phyloP scores from a whole-genome alignment of 768 basidiomycete species.

The Tephrocybe sp. region DNA sequence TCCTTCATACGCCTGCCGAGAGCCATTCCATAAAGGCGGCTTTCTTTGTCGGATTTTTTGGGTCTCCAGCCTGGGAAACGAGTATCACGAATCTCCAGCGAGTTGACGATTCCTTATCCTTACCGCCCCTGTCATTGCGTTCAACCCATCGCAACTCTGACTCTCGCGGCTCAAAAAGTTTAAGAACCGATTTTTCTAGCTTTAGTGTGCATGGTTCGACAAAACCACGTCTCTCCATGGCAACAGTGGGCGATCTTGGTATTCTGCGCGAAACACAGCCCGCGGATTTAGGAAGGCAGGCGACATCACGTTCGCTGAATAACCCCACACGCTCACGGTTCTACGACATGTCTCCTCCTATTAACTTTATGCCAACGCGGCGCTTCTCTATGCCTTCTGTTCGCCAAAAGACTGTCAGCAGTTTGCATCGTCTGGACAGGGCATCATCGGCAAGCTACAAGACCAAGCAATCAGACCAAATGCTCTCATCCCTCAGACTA shows the following conservation, averaged over 20 bases:
- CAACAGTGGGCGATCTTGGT: conserved; percentile 13
- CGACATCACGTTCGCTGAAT: conserved; percentile 15
- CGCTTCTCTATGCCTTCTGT: conserved; percentile 32
- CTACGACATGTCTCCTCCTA: conserved; percentile 11
- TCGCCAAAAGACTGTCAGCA: conserved; percentile 16
- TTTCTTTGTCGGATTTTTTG: conserved; percentile 43
- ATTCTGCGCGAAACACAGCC: conserved; percentile 7
- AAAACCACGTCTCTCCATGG: conserved; percentile 15
- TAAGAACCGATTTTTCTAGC: background rate
- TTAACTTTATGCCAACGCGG: conserved; percentile 15
- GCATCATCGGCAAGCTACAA: conserved; percentile 27
- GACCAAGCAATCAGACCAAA: conserved; percentile 20
- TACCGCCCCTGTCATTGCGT: conserved; percentile 17
- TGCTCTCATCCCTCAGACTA: conserved; percentile 23
- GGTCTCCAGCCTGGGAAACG: conserved; percentile 47
- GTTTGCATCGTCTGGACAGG: conserved; percentile 16
- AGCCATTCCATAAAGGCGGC: conserved; percentile 26
- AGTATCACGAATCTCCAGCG: conserved; percentile 23
- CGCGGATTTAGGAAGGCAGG: conserved; percentile 3
- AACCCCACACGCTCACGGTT: conserved; percentile 19
- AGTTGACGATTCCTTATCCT: too few relatives aligned
- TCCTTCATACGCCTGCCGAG: conserved; percentile 12
- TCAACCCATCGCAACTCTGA: conserved; percentile 19
- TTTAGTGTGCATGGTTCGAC: background rate
- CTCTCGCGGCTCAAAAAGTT: conserved; percentile 14